phyloP scores from a whole-genome alignment of 2,329 filamentous ascomycete species.

The Sclerotinia spermophila region DNA sequence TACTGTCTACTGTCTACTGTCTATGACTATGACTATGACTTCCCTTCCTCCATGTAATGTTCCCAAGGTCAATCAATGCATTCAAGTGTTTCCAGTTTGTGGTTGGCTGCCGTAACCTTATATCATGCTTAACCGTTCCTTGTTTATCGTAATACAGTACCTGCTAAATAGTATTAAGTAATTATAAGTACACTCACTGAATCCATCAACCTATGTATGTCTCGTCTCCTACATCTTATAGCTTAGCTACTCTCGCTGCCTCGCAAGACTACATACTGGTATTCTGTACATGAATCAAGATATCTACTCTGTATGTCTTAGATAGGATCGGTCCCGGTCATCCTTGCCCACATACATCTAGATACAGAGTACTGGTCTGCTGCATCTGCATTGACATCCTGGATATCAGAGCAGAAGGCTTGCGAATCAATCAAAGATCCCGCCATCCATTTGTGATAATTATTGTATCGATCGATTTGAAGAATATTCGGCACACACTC shows the following conservation, averaged over 20 bases:
- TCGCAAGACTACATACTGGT: too few relatives aligned
- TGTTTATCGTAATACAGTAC: neutral
- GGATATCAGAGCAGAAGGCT: neutral
- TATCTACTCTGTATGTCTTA: neutral
- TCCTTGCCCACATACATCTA: neutral
- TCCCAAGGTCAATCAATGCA: slow-evolving; percentile 4
- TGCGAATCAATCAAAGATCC: slow-evolving; percentile 10
- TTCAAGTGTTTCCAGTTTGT: neutral
- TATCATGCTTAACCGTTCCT: neutral
- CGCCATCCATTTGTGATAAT: neutral
- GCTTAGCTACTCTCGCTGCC: neutral
- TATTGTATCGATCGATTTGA: too few relatives aligned
- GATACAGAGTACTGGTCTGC: neutral
- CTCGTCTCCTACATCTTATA: neutral
- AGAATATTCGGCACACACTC: neutral
- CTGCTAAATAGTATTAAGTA: too few relatives aligned
- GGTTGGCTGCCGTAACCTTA: too few relatives aligned
- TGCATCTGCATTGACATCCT: neutral
- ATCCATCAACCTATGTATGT: neutral
- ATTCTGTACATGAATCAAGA: neutral
- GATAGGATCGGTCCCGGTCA: neutral
- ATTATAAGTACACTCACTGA: too few relatives aligned
- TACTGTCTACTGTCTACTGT: too few relatives aligned
- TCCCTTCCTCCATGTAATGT: neutral
- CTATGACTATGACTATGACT: too few relatives aligned